Conservation (phyloP, 768 basidiomycete species). For the Lactarius evosmus region DNA sequence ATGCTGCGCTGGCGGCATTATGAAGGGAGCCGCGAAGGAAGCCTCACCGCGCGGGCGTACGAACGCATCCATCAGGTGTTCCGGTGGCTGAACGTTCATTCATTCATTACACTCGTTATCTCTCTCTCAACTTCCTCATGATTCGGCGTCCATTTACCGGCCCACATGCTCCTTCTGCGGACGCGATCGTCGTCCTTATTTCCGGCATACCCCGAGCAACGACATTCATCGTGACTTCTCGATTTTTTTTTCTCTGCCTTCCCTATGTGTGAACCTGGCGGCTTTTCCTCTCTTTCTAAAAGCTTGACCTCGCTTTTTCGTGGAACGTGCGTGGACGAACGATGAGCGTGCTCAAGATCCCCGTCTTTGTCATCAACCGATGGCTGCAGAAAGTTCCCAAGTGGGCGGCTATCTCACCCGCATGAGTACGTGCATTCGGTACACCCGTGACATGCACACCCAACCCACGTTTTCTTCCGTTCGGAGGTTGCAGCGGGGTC, state of each 20-base stretch:
- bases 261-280: not conserved
- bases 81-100: not conserved
- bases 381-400: not conserved
- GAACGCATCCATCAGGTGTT: constrained; percentile 2
- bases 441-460: not conserved
- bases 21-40: not conserved
- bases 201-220: no score
- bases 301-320: not conserved
- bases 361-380: not conserved
- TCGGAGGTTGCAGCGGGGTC: constrained; percentile 14
- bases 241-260: no score
- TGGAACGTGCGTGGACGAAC: not conserved
- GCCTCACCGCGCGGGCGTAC: not conserved
- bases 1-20: constrained; percentile 6
- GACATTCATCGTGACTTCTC: no score
- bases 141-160: no score
- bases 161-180: no score
- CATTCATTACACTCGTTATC: not conserved
- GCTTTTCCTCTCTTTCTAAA: not conserved
- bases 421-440: not conserved
- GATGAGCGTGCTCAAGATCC: not conserved
- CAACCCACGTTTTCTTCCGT: constrained; percentile 1
- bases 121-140: not conserved
- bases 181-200: no score
- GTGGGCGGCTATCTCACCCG: not conserved